phyloP scores from a whole-genome alignment of 805 yeast species.

The Kodamaea fukazawae region DNA sequence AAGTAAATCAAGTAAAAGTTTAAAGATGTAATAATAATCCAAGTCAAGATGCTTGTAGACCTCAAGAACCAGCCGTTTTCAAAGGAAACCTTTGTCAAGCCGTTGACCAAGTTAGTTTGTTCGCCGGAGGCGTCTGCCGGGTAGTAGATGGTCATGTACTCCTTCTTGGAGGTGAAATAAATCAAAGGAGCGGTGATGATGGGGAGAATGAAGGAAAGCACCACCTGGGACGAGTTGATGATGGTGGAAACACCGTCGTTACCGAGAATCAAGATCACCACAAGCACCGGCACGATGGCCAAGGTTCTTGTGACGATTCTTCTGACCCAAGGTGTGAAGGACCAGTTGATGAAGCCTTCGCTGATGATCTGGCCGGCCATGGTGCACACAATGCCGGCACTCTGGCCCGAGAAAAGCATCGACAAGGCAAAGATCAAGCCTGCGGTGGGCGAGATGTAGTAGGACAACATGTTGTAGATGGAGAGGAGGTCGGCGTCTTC shows the following conservation, averaged over 20 bases:
- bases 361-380: conserved; percentile 48
- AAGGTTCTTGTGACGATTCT: conserved; percentile 39
- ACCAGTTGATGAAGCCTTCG: conserved; percentile 47
- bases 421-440: conserved; percentile 45
- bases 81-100: conserved; percentile 25
- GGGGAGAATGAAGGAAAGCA: conserved; percentile 43
- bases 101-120: conserved; percentile 15
- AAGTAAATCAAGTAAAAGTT: conserved; percentile 41
- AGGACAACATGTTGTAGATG: conserved; percentile 43
- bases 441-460: conserved; percentile 44
- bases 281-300: conserved; percentile 42
- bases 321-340: conserved; percentile 43
- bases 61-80: conserved; percentile 39
- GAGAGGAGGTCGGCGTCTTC: conserved; percentile 45
- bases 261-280: conserved; percentile 37
- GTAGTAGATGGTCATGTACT: conserved; percentile 40
- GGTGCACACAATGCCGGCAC: conserved; percentile 48
- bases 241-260: conserved; percentile 45
- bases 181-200: conserved; percentile 45
- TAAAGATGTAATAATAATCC: conserved; percentile 39
- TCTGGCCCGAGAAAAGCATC: conserved; percentile 46
- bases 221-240: conserved; percentile 46
- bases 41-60: conserved; percentile 33
- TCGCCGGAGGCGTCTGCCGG: conserved; percentile 12
- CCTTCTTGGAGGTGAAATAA: conserved; percentile 39